These are phyloP conservation scores for Passiflora organensis DNA, from an alignment of 345 rosid genomes.

Conservation along the genomic window DNA sequence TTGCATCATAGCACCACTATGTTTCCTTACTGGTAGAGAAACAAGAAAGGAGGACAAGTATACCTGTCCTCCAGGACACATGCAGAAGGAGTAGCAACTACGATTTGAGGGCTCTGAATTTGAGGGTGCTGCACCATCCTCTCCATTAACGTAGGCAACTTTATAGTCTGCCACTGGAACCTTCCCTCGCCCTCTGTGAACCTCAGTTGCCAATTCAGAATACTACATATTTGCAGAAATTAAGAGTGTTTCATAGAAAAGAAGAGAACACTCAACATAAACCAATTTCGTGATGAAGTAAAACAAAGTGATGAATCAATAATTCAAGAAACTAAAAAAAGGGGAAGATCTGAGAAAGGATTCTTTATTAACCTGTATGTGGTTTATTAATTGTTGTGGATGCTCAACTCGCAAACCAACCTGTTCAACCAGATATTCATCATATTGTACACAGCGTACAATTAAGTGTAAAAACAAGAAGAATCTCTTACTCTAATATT, in stretches of 20 bases:
- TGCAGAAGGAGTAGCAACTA: slow-evolving; percentile 96
- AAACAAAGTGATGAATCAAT: no score
- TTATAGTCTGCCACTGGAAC: slow-evolving; percentile 95
- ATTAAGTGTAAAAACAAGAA: neutral
- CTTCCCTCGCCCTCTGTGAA: slow-evolving; percentile 75
- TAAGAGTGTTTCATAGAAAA: neutral
- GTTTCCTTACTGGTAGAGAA: neutral
- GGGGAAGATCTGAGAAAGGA: neutral
- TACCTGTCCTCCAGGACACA: slow-evolving; percentile 99
- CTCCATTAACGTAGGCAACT: slow-evolving; percentile 51
- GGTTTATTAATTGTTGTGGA: slow-evolving; percentile 90
- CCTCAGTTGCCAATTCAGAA: slow-evolving; percentile 63
- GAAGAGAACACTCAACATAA: neutral
- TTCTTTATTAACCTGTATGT: slow-evolving; percentile 55
- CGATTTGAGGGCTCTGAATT: slow-evolving; percentile 29
- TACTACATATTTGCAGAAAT: slow-evolving; percentile 40
- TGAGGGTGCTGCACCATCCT: slow-evolving; percentile 27
- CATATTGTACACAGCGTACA: no score
- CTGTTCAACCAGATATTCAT: slow-evolving; percentile 40
- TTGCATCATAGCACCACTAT: neutral
- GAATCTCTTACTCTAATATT: no score
- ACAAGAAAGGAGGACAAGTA: slow-evolving; percentile 2
- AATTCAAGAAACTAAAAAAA: no score
- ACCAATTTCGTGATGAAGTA: no score
- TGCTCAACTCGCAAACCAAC: slow-evolving; percentile 95